A percentile compares a stretch with the other conserved stretches of the same genome.
phyloP scores from a whole-genome alignment of 1,284 basidiomycete species.

The Thelephora terrestris region DNA sequence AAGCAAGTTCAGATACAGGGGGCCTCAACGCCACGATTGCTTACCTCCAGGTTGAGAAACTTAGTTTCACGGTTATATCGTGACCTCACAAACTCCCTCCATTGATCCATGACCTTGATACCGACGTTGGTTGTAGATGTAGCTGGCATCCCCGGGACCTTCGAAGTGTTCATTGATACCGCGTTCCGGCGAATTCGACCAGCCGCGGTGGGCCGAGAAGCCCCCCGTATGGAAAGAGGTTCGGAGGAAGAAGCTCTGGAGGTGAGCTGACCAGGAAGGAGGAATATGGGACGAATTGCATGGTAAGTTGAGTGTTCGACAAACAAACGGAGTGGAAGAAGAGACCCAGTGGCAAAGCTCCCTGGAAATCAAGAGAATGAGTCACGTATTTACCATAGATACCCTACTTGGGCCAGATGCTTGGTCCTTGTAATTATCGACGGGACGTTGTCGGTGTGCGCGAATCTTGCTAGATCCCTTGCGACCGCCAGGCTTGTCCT shows the following conservation, averaged over 20 bases:
- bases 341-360: conserved; percentile 19
- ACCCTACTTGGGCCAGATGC: conserved; percentile 32
- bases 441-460: conserved; percentile 47
- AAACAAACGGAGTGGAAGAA: conserved; percentile 24
- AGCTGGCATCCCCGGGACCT: conserved; percentile 9
- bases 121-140: conserved; percentile 13
- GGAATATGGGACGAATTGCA: conserved; percentile 22
- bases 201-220: conserved; percentile 33
- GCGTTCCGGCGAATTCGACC: conserved; percentile 50
- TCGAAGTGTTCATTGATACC: conserved; percentile 24
- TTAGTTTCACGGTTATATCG: conserved; percentile 58
- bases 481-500: conserved; percentile 57
- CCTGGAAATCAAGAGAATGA: conserved; percentile 14
- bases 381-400: conserved; percentile 55
- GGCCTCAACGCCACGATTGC: conserved; percentile 14
- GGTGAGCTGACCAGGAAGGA: conserved; percentile 22
- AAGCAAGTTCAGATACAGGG: not conserved
- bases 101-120: conserved; percentile 44
- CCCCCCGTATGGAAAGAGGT: conserved; percentile 45
- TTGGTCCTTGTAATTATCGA: conserved; percentile 47
- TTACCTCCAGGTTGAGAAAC: conserved; percentile 75
- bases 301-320: conserved; percentile 33
- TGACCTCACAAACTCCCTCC: conserved; percentile 60
- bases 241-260: conserved; percentile 30
- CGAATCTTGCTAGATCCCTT: conserved; percentile 51